These are phyloP conservation scores for Metschnikowia rubicola DNA, from an alignment of 805 yeast genomes.

Conservation along the genomic window DNA sequence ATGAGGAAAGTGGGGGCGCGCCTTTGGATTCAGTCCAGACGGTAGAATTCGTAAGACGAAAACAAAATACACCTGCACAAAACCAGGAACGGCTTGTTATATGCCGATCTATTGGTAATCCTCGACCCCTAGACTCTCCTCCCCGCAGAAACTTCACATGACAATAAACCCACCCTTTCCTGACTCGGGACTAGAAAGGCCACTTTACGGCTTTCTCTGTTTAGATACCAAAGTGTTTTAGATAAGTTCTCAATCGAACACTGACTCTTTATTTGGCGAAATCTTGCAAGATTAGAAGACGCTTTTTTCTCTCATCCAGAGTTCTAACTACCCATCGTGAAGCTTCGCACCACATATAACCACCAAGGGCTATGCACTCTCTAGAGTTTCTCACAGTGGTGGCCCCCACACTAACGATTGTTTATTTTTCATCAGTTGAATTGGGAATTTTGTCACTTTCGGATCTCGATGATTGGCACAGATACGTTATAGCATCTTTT, in stretches of 20 bases:
- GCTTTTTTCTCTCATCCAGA: too few relatives aligned
- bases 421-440: not conserved
- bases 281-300: too few relatives aligned
- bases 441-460: not conserved
- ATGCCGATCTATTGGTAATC: conserved; percentile 1
- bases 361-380: conserved; percentile 4
- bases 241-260: too few relatives aligned
- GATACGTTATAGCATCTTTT: conserved; percentile 2
- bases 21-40: too few relatives aligned
- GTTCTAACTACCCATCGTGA: too few relatives aligned
- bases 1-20: too few relatives aligned
- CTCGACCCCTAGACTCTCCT: not conserved
- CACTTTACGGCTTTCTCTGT: too few relatives aligned
- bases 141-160: not conserved
- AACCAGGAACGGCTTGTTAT: not conserved
- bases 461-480: not conserved
- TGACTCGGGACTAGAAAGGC: too few relatives aligned
- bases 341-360: too few relatives aligned
- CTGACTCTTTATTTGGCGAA: too few relatives aligned
- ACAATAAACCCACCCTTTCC: not conserved
- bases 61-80: not conserved
- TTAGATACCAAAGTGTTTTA: too few relatives aligned
- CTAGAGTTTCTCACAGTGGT: conserved; percentile 1
- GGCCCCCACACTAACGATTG: conserved; percentile 1
- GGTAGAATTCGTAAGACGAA: too few relatives aligned